Evolutionary conservation across 257 asterid species (phyloP), one percentile per base, ranked within the genome.

Genomic region (Coffea eugenioides): DNA sequence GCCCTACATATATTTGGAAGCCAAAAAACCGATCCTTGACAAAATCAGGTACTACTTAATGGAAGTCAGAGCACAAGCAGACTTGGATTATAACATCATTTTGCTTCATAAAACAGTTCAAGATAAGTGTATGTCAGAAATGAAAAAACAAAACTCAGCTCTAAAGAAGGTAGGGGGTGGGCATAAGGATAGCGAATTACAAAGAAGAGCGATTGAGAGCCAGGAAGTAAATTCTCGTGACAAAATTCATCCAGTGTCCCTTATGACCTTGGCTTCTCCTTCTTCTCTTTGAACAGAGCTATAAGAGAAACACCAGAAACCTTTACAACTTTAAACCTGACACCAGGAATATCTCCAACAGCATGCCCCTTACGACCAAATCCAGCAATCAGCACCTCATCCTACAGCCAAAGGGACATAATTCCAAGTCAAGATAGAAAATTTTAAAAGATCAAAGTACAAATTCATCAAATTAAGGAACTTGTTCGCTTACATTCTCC

Each of bases 301-400:
- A 92, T 74, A 77, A 92, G 93, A n/a, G 95, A 90, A 8, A 88
- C 97, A 0, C 94, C 93, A 4, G 93, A 90, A 7, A 92, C 97
- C 91, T 92, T 92, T 82, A 90, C 97, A 78, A 92, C 95, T 85
- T 92, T 90, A 68, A 92, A 92, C 76, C 95, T 64, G 79, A 92
- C 97, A 31, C 92, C 97, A 21, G 91, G 95, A 92, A 89, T 91
- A 87, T 87, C 94, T 85, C 94, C 94, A 3, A 91, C 97, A 6
- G 94, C 97, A 69, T 91, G 94, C 14, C 94, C 92, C 82, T 91
- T 90, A 27, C 96, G 91, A 21, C 94, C 92, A 51, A 90, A 91
- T 80, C 97, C 94, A 66, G 97, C 97, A 81, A 91, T 90, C 82
- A 91, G 79, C 70, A 90, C 95, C 83, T 92, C 95, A n/a, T 92